A percentile compares a stretch with the other conserved stretches of the same genome.
These are phyloP conservation scores for Umbelopsis sp. DNA, from an alignment of 192 early-diverging fungal genomes.

Conservation along the genomic window DNA sequence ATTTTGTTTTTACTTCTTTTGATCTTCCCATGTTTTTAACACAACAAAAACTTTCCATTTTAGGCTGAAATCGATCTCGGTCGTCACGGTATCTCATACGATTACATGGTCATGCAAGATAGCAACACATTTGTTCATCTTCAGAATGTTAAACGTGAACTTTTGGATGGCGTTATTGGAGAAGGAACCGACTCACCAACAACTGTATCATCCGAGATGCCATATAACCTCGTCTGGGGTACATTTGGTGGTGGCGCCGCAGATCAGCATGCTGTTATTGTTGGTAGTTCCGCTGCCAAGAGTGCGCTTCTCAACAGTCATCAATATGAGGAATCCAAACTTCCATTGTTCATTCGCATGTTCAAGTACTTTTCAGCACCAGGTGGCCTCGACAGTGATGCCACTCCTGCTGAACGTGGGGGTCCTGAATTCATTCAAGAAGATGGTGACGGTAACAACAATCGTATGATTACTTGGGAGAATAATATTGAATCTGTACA, in stretches of 20 bases:
- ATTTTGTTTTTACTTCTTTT: not conserved
- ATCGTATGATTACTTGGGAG: slow-evolving; percentile 42
- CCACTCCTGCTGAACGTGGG: slow-evolving; percentile 20
- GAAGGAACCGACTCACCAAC: slow-evolving; percentile 29
- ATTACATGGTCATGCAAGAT: slow-evolving; percentile 46
- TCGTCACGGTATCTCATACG: slow-evolving; percentile 34
- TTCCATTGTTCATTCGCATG: slow-evolving; percentile 27
- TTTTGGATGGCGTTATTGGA: slow-evolving; percentile 15
- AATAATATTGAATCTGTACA: slow-evolving; percentile 47
- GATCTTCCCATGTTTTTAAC: not conserved
- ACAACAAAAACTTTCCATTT: not conserved
- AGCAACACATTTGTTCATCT: slow-evolving; percentile 38
- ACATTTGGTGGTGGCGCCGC: slow-evolving; percentile 17
- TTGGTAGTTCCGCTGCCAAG: slow-evolving; percentile 35
- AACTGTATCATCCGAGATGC: slow-evolving; percentile 21
- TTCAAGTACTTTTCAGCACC: slow-evolving; percentile 27
- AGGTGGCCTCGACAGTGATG: slow-evolving; percentile 25
- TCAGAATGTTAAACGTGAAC: slow-evolving; percentile 22
- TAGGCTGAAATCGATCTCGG: slow-evolving; percentile 25
- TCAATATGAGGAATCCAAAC: slow-evolving; percentile 18
- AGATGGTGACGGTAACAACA: slow-evolving; percentile 21
- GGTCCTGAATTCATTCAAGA: slow-evolving; percentile 34
- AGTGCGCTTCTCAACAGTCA: slow-evolving; percentile 24
- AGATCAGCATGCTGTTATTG: slow-evolving; percentile 28
- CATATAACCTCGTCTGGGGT: slow-evolving; percentile 40